phyloP scores from a whole-genome alignment of 1,284 basidiomycete species.

The Hemileia vastatrix region DNA sequence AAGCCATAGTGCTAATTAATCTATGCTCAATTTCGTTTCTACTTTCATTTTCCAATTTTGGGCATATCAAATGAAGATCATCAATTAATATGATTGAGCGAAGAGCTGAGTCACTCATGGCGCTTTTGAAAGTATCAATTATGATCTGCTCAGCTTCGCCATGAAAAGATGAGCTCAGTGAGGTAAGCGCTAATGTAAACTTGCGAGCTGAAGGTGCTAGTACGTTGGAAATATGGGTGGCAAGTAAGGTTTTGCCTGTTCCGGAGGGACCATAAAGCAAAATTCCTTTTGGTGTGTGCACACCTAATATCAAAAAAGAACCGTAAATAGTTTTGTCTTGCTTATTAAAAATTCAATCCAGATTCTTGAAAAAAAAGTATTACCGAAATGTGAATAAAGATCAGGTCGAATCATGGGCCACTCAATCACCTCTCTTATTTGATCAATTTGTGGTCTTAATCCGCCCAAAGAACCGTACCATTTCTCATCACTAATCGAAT shows the following conservation, averaged over 20 bases:
- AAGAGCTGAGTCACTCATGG: conserved; percentile 30
- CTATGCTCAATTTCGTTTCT: conserved; percentile 72
- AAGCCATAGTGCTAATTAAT: conserved; percentile 87
- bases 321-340: conserved; percentile 12
- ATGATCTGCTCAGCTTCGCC: conserved; percentile 78
- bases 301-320: conserved; percentile 48
- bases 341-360: conserved; percentile 6
- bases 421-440: conserved; percentile 87
- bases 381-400: conserved; percentile 78
- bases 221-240: conserved; percentile 65
- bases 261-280: conserved; percentile 85
- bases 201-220: conserved; percentile 56
- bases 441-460: conserved; percentile 71
- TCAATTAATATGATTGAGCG: conserved; percentile 74
- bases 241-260: conserved; percentile 87
- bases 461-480: conserved; percentile 70
- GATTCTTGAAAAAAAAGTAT: conserved; percentile 26
- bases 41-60: conserved; percentile 76
- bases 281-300: conserved; percentile 81
- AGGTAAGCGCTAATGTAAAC: conserved; percentile 73
- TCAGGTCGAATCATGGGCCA: conserved; percentile 83
- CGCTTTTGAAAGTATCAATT: conserved; percentile 34
- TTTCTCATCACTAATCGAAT: background rate
- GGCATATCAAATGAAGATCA: conserved; percentile 91
- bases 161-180: conserved; percentile 86